Base-by-base conservation (phyloP, 305 asterid genomes). In the Petunia hybrid region DNA sequence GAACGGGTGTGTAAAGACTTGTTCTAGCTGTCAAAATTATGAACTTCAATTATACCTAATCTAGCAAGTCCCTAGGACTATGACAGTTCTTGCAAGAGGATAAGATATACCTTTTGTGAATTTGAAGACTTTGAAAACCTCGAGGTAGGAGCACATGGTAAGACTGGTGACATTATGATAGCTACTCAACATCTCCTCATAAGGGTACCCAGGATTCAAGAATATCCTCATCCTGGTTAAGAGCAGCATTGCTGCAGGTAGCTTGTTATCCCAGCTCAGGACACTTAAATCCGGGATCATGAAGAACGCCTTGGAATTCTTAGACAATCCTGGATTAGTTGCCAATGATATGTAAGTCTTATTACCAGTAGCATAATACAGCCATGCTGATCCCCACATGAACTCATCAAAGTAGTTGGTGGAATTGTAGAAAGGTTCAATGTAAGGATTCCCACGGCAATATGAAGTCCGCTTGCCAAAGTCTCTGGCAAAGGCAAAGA, bases 311-410 rank as follows among this genome's bases (percentile, higher is more conserved):
- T 77, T 84, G 0, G 94, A 57, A 57, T 92, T 83, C 61, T 2
- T 76, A 0, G 95, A 61, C 16, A 92, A 31, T 45, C 84, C 85
- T 0, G 90, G 83, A 70, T 84, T 69, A 0, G 98, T 93, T 2
- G 98, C 99, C 83, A 88, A 31, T 0, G 85, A 8, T 9, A 92
- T 83, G 80, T 95, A 93, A 2, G 87, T 82, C 8, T 6, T 45
- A 41, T 95, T 94, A 4, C 98, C 98, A 1, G 99, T 95, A 45
- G 99, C 98, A 68, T 91, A 95, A 78, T 74, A 95, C 51, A 95
- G 80, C 99, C 98, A 95, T 0, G 97, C 88, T 0, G 97, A 85
- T 0, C 96, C 92, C 98, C 98, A 95, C 93, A 95, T 89, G 87
- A 81, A 82, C 84, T 95, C 98, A 35, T 95, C 99, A 79, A 81